These are phyloP conservation scores for Talaromyces sp. DNA, from an alignment of 2,329 filamentous ascomycete species.

Conservation along the genomic window DNA sequence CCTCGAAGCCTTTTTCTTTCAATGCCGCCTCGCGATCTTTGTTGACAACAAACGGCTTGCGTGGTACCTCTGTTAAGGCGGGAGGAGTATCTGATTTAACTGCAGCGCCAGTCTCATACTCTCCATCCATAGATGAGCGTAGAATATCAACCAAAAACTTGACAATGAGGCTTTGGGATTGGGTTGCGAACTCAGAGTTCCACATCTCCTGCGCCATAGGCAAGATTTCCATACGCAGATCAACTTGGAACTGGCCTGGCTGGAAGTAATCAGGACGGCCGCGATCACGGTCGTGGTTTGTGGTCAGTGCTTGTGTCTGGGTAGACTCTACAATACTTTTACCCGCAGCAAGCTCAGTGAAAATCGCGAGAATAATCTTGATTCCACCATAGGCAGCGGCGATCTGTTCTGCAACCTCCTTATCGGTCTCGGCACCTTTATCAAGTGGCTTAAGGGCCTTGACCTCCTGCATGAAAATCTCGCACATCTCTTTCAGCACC, in stretches of 20 bases:
- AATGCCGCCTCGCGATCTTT: conserved; percentile 49
- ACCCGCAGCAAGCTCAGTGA: conserved; percentile 71
- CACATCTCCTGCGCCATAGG: conserved; percentile 78
- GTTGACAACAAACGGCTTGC: conserved; percentile 57
- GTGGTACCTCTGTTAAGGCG: conserved; percentile 47
- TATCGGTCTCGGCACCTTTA: conserved; percentile 41
- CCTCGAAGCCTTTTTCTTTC: conserved; percentile 52
- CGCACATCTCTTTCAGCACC: conserved; percentile 71
- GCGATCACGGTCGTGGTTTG: conserved; percentile 57
- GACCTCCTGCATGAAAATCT: conserved; percentile 66
- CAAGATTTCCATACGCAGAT: conserved; percentile 78
- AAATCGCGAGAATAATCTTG: conserved; percentile 83
- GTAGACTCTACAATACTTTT: conserved; percentile 80
- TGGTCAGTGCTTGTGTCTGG: conserved; percentile 60
- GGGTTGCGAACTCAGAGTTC: conserved; percentile 82
- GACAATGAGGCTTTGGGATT: conserved; percentile 73
- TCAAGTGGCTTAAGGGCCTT: conserved; percentile 50
- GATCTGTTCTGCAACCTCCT: conserved; percentile 46
- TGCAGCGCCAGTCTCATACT: conserved; percentile 69
- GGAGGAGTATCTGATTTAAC: conserved; percentile 64
- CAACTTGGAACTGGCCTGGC: conserved; percentile 78
- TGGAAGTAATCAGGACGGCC: conserved; percentile 64
- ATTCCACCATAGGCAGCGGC: conserved; percentile 64
- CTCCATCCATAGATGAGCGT: conserved; percentile 74
- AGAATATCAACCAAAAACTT: conserved; percentile 82